Evolutionary conservation across 441 rosid species (phyloP).

Genomic region (Eruca vesicaria): DNA sequence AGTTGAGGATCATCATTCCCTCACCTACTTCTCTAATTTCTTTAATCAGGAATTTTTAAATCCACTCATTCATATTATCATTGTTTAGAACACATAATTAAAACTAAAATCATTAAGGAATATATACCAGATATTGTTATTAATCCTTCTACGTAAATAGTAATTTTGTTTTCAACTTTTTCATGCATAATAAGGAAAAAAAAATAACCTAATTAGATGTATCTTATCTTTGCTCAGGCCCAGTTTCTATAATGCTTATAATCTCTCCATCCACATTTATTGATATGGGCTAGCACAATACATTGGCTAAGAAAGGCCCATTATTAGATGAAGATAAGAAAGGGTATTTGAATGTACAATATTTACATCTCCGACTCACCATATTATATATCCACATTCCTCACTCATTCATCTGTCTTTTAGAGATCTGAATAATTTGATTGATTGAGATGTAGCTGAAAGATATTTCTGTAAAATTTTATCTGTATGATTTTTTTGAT

Average conservation of each 20-base stretch:
- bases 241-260: background rate
- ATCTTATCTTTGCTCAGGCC: background rate
- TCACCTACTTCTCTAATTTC: conserved; percentile 31
- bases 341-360: background rate
- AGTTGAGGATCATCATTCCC: conserved; percentile 27
- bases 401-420: background rate
- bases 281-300: background rate
- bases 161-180: background rate
- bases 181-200: background rate
- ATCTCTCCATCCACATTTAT: background rate
- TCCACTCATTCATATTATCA: background rate
- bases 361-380: background rate
- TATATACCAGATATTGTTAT: background rate
- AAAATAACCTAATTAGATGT: background rate
- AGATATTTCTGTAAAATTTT: no score
- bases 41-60: conserved; percentile 21
- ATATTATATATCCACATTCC: background rate
- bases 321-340: background rate
- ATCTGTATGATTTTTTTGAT: no score
- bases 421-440: background rate
- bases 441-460: no score
- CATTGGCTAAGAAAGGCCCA: background rate
- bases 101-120: background rate
- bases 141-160: background rate
- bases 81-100: background rate